Evolutionary conservation across 306 rosid species (phyloP).

Genomic region (Gillenia trifoliata): DNA sequence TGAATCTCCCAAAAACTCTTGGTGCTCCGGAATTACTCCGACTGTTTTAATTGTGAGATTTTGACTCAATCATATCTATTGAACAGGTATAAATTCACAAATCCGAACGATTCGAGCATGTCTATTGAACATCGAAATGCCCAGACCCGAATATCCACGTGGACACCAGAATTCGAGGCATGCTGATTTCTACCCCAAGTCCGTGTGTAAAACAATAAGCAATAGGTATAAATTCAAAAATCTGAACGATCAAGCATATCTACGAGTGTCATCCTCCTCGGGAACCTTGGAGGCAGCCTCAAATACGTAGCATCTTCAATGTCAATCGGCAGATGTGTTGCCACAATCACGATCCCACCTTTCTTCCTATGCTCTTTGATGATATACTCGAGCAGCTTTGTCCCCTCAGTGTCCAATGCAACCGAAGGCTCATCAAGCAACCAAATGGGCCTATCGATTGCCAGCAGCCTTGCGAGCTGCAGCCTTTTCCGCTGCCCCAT

Average conservation of each 20-base stretch:
- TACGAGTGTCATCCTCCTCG: slow-evolving; percentile 62
- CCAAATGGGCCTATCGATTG: slow-evolving; percentile 87
- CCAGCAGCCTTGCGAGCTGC: slow-evolving; percentile 84
- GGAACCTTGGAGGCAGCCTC: slow-evolving; percentile 88
- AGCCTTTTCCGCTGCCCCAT: slow-evolving; percentile 86
- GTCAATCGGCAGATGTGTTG: slow-evolving; percentile 59
- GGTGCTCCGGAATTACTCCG: too few relatives aligned
- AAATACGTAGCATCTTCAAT: slow-evolving; percentile 71
- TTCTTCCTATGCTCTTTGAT: slow-evolving; percentile 74
- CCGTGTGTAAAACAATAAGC: too few relatives aligned
- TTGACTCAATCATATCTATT: too few relatives aligned
- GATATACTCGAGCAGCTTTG: slow-evolving; percentile 65
- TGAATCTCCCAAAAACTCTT: too few relatives aligned
- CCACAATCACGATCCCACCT: slow-evolving; percentile 82
- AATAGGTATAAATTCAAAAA: slow-evolving; percentile 11
- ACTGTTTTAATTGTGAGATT: too few relatives aligned
- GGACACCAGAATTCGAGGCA: too few relatives aligned
- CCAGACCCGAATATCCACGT: too few relatives aligned
- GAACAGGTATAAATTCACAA: too few relatives aligned
- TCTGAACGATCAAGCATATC: slow-evolving; percentile 75
- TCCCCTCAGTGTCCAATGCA: slow-evolving; percentile 83
- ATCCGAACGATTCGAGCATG: too few relatives aligned
- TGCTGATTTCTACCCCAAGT: too few relatives aligned
- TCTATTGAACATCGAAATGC: too few relatives aligned
- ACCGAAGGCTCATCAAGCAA: slow-evolving; percentile 90